phyloP scores from a whole-genome alignment of 345 rosid species.

The Ceriops tagal region DNA sequence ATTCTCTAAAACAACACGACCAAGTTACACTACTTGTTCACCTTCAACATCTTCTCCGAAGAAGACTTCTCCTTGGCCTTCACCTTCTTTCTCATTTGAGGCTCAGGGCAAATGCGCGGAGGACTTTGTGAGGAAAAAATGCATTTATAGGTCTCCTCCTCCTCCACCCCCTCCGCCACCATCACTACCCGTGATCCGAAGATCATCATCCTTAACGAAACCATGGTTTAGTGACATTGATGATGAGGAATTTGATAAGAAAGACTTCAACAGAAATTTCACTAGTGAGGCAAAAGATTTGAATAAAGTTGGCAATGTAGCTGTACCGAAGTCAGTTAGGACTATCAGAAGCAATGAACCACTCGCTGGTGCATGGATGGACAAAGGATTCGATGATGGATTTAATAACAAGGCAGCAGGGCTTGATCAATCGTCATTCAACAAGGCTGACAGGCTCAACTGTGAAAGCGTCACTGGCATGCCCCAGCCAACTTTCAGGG shows the following conservation, averaged over 20 bases:
- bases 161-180: slow-evolving; percentile 73
- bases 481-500: slow-evolving; percentile 30
- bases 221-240: slow-evolving; percentile 13
- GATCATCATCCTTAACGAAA: slow-evolving; percentile 32
- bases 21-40: slow-evolving; percentile 34
- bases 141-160: slow-evolving; percentile 43
- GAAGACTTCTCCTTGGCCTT: slow-evolving; percentile 14
- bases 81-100: slow-evolving; percentile 30
- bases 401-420: slow-evolving; percentile 6
- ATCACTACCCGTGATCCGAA: slow-evolving; percentile 32
- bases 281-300: slow-evolving; percentile 17
- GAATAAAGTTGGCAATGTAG: neutral
- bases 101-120: slow-evolving; percentile 39
- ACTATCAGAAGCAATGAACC: slow-evolving; percentile 34
- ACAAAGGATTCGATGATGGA: slow-evolving; percentile 14
- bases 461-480: slow-evolving; percentile 9
- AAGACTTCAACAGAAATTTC: slow-evolving; percentile 24
- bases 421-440: slow-evolving; percentile 25
- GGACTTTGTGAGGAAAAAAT: slow-evolving; percentile 47
- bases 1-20: slow-evolving; percentile 22
- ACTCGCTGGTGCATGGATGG: slow-evolving; percentile 20
- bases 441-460: slow-evolving; percentile 18
- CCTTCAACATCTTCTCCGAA: slow-evolving; percentile 27
- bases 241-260: slow-evolving; percentile 22
- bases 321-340: slow-evolving; percentile 29